These are phyloP conservation scores for Leccinum truebloodii DNA, from an alignment of 768 basidiomycete species.

Conservation along the genomic window DNA sequence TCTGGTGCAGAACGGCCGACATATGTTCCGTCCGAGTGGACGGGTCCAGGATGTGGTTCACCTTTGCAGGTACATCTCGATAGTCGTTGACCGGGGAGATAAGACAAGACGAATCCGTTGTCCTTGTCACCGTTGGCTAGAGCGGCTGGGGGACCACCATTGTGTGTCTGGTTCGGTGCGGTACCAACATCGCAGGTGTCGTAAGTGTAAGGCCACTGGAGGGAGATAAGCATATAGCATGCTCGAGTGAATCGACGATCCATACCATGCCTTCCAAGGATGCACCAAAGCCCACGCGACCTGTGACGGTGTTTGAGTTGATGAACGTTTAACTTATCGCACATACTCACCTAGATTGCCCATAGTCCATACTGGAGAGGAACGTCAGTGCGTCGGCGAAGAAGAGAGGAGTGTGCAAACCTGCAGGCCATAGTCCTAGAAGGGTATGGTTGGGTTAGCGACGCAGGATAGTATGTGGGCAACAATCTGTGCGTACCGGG, in stretches of 20 bases:
- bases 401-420: constrained; percentile 16
- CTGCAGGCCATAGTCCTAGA: constrained; percentile 73
- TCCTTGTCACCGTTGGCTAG: constrained; percentile 57
- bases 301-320: constrained; percentile 28
- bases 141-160: constrained; percentile 63
- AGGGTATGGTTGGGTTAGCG: not conserved
- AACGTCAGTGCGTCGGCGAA: constrained; percentile 15
- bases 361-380: constrained; percentile 61
- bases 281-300: constrained; percentile 88
- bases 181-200: constrained; percentile 95
- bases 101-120: constrained; percentile 63
- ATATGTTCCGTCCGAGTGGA: constrained; percentile 72
- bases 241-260: constrained; percentile 2
- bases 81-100: constrained; percentile 83
- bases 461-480: not conserved
- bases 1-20: constrained; percentile 85
- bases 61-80: constrained; percentile 87
- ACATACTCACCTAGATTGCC: constrained; percentile 64
- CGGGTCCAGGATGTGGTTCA: constrained; percentile 87
- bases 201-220: constrained; percentile 80
- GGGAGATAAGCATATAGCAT: constrained; percentile 2
- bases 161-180: constrained; percentile 74
- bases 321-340: not conserved
- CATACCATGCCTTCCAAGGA: constrained; percentile 79
- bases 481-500: constrained; percentile 31